Evolutionary conservation across 139 green algal genomes (phyloP), one percentile per base, ranked within the genome.

Genomic region (Deuterostichococcus epilithicus): DNA sequence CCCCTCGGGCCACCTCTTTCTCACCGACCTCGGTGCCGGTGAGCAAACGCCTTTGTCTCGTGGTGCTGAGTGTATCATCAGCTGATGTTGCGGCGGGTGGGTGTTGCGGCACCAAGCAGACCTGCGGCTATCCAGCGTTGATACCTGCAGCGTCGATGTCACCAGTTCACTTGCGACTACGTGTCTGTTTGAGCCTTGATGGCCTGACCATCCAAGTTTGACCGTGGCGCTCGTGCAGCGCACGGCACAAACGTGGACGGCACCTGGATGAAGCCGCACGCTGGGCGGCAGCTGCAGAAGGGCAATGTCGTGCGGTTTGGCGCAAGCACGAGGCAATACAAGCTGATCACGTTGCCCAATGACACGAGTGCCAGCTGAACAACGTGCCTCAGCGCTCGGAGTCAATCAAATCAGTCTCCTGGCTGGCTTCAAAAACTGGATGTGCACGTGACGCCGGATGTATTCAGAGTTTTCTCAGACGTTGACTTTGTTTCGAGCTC

Each of bases 161-260:
- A 60, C 18, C 45, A 60, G 45, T 13, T 18, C 45, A 60, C 18
- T 13, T 60, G 45, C 13, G 15, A 60, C 15, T 13, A 26, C 45
- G 45, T 60, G 45, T 26, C 18, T 13, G 0, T 35, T 45, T 35
- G 37, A 37, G 34, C n/a, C 70, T 63, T 45, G 25, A 3, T 3
- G 5, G 47, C 30, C 33, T 60, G 66, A 20, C 38, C 23, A 26
- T 45, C 68, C 36, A 1, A 42, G 10, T 66, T 28, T 36, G 52
- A 28, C 10, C 37, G 3, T 34, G 47, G 5, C 32, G 22, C 36
- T 74, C 67, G 42, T 60, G 60, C 80, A 89, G 86, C 78, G 0
- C 91, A 95, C 72, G 88, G 91, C 38, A 94, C 90, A 25, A 94
- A 94, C 82, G 37, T 94, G 44, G 86, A 90, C 45, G 91, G 91